Evolutionary conservation across 768 basidiomycete genomes (phyloP), one percentile per base, ranked within the genome.

Genomic region (Suillus subaureus): DNA sequence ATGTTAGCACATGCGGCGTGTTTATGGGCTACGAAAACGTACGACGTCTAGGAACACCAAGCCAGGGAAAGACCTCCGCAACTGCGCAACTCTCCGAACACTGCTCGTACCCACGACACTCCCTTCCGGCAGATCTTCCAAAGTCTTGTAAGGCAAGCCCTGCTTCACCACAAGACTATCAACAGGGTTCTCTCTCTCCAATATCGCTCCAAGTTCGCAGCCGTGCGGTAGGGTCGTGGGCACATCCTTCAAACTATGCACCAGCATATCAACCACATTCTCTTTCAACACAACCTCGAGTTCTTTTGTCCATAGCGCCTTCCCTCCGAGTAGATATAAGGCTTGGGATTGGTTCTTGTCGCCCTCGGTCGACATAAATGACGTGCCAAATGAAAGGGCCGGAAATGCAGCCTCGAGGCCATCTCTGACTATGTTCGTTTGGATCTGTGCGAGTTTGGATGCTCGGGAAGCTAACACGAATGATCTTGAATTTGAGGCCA

Each of bases 61-160:
- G 55, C 82, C 77, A 0, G 93, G 93, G 77, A 87, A 96, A 63
- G 81, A 84, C 69, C 91, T 84, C 78, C 89, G 89, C 67, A 99
- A 75, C 76, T 98, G 96, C 8, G 97, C 97, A 35, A 97, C 89
- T 66, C 97, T 80, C 61, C 97, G 84, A 39, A 99, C 94, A 77
- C 93, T 96, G 71, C 94, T 94, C 52, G 97, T 98, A 16, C 97
- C 97, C n/a, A 99, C 88, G 11, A 96, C 91, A 70, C 89, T 91
- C 12, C 95, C 96, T 15, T 85, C 84, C 2, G 97, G 96, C 49
- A 99, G 73, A 39, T 98, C 96, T 39, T 89, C 89, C 57, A 99
- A 78, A 1, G 74, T 83, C 74, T 84, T 91, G 84, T 90, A 96
- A 28, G 73, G 69, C 67, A 82, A 75, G 5, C 91, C 96, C 61